phyloP scores from a whole-genome alignment of 1,139 yeast species.

The Nematodospora anomalae region DNA sequence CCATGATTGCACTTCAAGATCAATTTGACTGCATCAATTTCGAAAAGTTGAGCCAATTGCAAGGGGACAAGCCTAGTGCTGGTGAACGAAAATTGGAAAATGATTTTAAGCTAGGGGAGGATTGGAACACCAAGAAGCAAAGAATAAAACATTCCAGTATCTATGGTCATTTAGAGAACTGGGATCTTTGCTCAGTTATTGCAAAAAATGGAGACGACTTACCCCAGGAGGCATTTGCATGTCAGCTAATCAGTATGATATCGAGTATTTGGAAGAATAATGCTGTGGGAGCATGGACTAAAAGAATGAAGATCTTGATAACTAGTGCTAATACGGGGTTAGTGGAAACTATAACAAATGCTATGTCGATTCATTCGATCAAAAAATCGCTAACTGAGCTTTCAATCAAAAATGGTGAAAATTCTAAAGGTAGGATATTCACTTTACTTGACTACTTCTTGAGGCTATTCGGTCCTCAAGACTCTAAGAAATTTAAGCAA shows the following conservation, averaged over 20 bases:
- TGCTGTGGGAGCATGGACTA: constrained; percentile 80
- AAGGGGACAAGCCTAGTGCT: constrained; percentile 49
- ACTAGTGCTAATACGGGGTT: constrained; percentile 90
- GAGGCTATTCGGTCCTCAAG: constrained; percentile 66
- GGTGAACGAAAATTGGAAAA: constrained; percentile 91
- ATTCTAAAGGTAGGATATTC: constrained; percentile 66
- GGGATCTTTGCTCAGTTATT: constrained; percentile 95
- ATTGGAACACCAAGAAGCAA: constrained; percentile 80
- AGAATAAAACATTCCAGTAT: constrained; percentile 75
- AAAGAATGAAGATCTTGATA: constrained; percentile 84
- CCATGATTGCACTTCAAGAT: constrained; percentile 88
- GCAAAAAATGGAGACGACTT: constrained; percentile 95
- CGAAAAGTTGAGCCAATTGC: constrained; percentile 52
- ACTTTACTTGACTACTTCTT: constrained; percentile 75
- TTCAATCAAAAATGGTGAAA: constrained; percentile 64
- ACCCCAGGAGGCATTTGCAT: constrained; percentile 97
- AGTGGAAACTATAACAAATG: constrained; percentile 94
- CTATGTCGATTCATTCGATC: constrained; percentile 88
- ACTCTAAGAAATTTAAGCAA: constrained; percentile 51
- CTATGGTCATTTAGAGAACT: constrained; percentile 82
- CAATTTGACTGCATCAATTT: constrained; percentile 48
- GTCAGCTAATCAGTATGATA: constrained; percentile 85
- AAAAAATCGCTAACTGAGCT: constrained; percentile 85
- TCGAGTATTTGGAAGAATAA: constrained; percentile 78
- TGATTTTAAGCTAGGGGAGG: constrained; percentile 90